Percentiles rank a stretch among this genome's conserved stretches.
Conservation (phyloP, 148 eudicot species). For the Camellia lanceoleosa region DNA sequence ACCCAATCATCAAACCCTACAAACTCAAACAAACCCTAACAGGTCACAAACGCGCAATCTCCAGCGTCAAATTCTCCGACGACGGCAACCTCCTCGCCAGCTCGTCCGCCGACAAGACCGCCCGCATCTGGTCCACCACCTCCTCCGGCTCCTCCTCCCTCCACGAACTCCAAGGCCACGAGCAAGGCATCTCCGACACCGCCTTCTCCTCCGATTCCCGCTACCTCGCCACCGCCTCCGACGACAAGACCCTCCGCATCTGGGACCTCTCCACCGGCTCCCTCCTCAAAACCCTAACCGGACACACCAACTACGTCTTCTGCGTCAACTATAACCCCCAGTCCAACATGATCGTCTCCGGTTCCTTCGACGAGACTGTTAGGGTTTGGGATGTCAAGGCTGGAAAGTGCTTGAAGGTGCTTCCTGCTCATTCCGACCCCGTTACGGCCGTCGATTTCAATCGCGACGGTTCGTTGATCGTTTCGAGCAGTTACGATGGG, state of each 20-base stretch:
- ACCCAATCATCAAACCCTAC: conserved; percentile 52
- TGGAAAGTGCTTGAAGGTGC: conserved; percentile 72
- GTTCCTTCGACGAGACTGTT: conserved; percentile 88
- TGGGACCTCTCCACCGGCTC: conserved; percentile 61
- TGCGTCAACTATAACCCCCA: conserved; percentile 77
- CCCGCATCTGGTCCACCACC: conserved; percentile 44
- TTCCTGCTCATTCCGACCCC: conserved; percentile 95
- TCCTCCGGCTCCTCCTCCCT: conserved; percentile 18
- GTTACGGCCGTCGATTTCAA: conserved; percentile 76
- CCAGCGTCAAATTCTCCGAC: conserved; percentile 78
- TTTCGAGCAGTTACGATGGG: conserved; percentile 88
- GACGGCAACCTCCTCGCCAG: conserved; percentile 72
- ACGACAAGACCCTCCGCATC: conserved; percentile 66
- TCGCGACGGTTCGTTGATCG: conserved; percentile 71
- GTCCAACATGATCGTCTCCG: conserved; percentile 70
- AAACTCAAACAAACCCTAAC: conserved; percentile 70
- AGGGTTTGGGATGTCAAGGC: conserved; percentile 89
- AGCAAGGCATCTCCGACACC: conserved; percentile 77
- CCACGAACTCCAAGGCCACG: conserved; percentile 62
- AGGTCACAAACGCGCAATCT: conserved; percentile 72
- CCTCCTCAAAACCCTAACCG: conserved; percentile 56
- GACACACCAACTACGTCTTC: conserved; percentile 85
- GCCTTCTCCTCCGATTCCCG: conserved; percentile 80
- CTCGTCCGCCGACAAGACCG: conserved; percentile 84
- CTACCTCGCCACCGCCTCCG: conserved; percentile 78